phyloP scores from a whole-genome alignment of 1,139 yeast species.

The Yamadazyma sp. region DNA sequence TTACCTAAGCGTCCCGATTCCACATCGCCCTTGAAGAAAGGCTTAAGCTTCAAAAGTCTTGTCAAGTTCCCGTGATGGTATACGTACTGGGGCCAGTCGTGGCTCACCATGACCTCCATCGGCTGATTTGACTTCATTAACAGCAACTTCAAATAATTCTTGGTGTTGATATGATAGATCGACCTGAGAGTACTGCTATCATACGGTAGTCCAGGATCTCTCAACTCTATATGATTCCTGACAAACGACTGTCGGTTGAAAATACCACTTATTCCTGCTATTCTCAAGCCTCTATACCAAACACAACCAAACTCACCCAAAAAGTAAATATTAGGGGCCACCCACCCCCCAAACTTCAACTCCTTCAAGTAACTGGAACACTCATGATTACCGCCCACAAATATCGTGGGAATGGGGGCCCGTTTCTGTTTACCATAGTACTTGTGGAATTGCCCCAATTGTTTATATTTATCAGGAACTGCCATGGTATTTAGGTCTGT shows the following conservation, averaged over 20 bases:
- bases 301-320: conserved; percentile 78
- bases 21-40: conserved; percentile 67
- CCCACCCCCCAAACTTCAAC: conserved; percentile 89
- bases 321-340: conserved; percentile 86
- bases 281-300: conserved; percentile 70
- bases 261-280: conserved; percentile 86
- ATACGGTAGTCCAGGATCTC: conserved; percentile 52
- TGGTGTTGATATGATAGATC: conserved; percentile 73
- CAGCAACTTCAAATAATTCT: conserved; percentile 59
- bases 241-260: conserved; percentile 48
- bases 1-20: conserved; percentile 66
- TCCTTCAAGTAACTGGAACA: conserved; percentile 76
- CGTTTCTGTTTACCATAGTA: conserved; percentile 60
- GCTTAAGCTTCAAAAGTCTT: conserved; percentile 55
- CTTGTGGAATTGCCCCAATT: conserved; percentile 73
- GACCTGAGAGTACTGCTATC: conserved; percentile 46
- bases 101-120: conserved; percentile 63
- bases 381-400: conserved; percentile 96
- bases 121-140: conserved; percentile 12
- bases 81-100: conserved; percentile 94
- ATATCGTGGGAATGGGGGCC: conserved; percentile 79
- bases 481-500: conserved; percentile 69
- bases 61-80: conserved; percentile 60
- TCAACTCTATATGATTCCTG: conserved; percentile 11
- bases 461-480: conserved; percentile 55